Evolutionary conservation across 495 filamentous ascomycete genomes (phyloP).

Genomic region (Penicillium atrosanguineum): DNA sequence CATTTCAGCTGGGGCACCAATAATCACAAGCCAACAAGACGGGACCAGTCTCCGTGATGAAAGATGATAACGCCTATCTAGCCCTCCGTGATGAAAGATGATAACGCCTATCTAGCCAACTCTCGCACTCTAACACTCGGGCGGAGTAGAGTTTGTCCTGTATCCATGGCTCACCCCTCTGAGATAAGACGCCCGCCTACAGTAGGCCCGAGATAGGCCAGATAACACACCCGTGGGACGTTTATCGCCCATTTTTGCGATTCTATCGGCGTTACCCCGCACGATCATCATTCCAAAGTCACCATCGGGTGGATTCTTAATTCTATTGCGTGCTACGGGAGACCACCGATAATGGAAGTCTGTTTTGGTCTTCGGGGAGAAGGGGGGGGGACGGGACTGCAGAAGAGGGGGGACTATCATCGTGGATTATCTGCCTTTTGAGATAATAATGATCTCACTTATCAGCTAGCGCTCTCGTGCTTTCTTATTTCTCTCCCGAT

Average conservation of each 20-base stretch:
- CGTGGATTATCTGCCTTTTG: constrained; percentile 1
- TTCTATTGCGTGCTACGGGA: background rate
- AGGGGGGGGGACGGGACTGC: background rate
- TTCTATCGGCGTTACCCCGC: constrained; percentile 18
- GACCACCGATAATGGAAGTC: constrained; percentile 11
- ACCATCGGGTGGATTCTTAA: background rate
- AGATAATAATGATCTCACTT: constrained; percentile 15
- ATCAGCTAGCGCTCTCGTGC: background rate
- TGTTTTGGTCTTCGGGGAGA: background rate
- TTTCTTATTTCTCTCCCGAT: background rate
- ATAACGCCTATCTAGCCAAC: background rate
- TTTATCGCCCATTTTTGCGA: constrained; percentile 13
- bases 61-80: background rate
- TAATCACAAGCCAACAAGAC: background rate
- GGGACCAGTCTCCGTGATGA: background rate
- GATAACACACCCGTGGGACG: background rate
- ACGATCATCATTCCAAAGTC: constrained; percentile 21
- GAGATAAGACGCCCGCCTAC: background rate
- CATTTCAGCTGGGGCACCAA: background rate
- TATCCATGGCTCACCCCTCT: background rate
- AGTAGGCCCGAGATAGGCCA: constrained; percentile 5
- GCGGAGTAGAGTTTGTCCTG: background rate
- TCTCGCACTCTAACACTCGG: background rate
- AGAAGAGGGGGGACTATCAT: background rate
- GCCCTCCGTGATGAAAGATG: background rate